Evolutionary conservation across 106 monocot species (phyloP), one percentile per base, ranked within the genome.

Genomic region (Acorus calamus): DNA sequence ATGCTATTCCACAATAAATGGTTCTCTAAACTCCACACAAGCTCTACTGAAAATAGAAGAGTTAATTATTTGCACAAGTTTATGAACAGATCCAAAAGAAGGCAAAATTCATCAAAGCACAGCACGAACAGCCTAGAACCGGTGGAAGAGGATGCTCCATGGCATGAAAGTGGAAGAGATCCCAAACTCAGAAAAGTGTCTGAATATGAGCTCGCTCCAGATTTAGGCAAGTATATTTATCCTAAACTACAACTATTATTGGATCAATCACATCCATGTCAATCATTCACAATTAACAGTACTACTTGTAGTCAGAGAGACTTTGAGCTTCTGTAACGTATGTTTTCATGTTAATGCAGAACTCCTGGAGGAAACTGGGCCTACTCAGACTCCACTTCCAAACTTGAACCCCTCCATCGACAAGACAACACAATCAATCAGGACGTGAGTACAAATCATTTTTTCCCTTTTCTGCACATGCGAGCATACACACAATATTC

Each of bases 61-160:
- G 28, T 28, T 28, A 28, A 1, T 28, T 28, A 28, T 28, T 28
- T 28, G 28, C 28, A 28, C 28, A 28, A 28, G 28, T 0, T 28
- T 28, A 28, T 28, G 28, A 55, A 60, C 79, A 94, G 94, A 72
- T 75, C 86, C 2, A 94, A 84, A 59, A 86, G 70, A 67, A 83
- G 56, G 76, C 83, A 82, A 67, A 58, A 65, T 50, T 96, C 76
- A 3, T 76, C 82, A 11, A 77, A 59, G 45, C 74, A 60, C 9
- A 75, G 69, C 60, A 59, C 84, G 46, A 82, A 81, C 41, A 87
- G 65, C 67, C 94, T 96, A 44, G 82, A 90, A 58, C 69, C 94
- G 50, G 94, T 90, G 11, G 81, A 76, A 48, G 94, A 96, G 64
- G 90, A 96, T 49, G 44, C 63, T 3, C 62, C 80, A 4, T 49